phyloP scores from a whole-genome alignment of 345 rosid genomes.

The Durio zibethinus region DNA sequence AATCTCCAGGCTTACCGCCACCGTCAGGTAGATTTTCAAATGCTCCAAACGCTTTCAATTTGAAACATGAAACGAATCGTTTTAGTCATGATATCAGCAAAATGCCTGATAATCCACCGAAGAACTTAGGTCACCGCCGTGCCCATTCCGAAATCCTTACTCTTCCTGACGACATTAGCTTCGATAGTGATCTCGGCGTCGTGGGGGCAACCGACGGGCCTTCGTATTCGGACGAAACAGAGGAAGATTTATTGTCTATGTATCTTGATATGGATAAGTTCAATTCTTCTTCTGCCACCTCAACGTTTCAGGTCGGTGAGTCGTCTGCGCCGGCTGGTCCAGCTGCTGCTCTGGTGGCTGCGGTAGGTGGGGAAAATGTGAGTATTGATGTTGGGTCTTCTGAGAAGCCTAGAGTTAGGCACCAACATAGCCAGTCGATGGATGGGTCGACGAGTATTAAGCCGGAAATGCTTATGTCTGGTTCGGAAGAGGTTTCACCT shows the following conservation, averaged over 20 bases:
- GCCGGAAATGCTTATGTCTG: slow-evolving; percentile 80
- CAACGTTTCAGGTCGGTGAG: slow-evolving; percentile 67
- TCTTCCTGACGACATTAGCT: slow-evolving; percentile 88
- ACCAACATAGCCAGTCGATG: slow-evolving; percentile 90
- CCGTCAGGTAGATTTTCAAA: slow-evolving; percentile 53
- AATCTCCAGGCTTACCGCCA: slow-evolving; percentile 57
- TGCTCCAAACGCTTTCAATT: slow-evolving; percentile 31
- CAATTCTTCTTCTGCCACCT: slow-evolving; percentile 66
- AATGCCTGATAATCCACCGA: slow-evolving; percentile 85
- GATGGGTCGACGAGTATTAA: slow-evolving; percentile 73
- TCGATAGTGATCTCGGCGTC: slow-evolving; percentile 86
- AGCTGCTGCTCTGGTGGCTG: slow-evolving; percentile 14
- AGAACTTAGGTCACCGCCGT: slow-evolving; percentile 83
- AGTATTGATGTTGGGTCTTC: slow-evolving; percentile 35
- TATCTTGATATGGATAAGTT: slow-evolving; percentile 94
- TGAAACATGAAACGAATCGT: slow-evolving; percentile 54
- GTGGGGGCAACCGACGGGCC: slow-evolving; percentile 75
- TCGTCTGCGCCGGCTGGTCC: slow-evolving; percentile 29
- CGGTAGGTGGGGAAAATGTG: slow-evolving; percentile 29
- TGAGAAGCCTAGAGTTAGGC: slow-evolving; percentile 85
- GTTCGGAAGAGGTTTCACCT: slow-evolving; percentile 50
- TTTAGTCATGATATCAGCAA: slow-evolving; percentile 78
- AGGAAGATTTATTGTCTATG: slow-evolving; percentile 75
- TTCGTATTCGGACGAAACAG: slow-evolving; percentile 77
- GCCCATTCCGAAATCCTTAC: slow-evolving; percentile 94